Base-by-base conservation (phyloP, 148 eudicot genomes). In the Camellia lanceoleosa region DNA sequence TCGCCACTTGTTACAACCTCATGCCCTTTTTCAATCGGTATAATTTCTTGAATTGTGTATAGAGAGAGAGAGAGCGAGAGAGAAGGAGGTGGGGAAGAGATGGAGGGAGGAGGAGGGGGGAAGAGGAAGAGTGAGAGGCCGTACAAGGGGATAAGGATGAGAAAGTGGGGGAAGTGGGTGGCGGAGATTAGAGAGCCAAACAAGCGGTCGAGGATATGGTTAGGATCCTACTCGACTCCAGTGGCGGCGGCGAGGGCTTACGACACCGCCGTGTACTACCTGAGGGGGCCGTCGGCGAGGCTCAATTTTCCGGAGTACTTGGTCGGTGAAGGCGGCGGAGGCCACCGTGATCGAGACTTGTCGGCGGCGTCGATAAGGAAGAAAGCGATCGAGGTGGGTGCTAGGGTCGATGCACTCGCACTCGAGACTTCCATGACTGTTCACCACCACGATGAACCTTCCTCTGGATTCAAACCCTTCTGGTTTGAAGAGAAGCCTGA, bases 161-260 rank as follows among this genome's bases (percentile, higher is more conserved):
- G 99, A 62, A 95, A 93, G 90, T 95, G 98, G 98, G 98, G 98
- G 0, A 95, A 95, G 70, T 95, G 98, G 98, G 98, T 95, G 0
- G 98, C 99, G 1, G 99, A 95, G 84, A 95, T 95, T 44, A 46
- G 99, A 44, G 97, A 95, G 58, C 99, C 99, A 0, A 95, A 95
- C 84, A 95, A 95, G 71, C 86, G 99, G 7, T 87, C 99, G 0
- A 75, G 99, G n/a, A 93, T 95, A 3, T 93, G 99, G 99, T 65
- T 95, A 2, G 98, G 98, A 1, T 95, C 98, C 0, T 95, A 95
- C 78, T 72, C 91, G 0, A 88, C 97, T 0, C 91, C 98, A 0
- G 84, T 93, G 5, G 97, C 97, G 14, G 99, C 97, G 2, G 99
- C 99, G 6, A 68, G 97, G 2, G 99, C 99, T 3, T 95, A 95